Conservation (phyloP, 345 rosid genomes). For the Salix purpurea region DNA sequence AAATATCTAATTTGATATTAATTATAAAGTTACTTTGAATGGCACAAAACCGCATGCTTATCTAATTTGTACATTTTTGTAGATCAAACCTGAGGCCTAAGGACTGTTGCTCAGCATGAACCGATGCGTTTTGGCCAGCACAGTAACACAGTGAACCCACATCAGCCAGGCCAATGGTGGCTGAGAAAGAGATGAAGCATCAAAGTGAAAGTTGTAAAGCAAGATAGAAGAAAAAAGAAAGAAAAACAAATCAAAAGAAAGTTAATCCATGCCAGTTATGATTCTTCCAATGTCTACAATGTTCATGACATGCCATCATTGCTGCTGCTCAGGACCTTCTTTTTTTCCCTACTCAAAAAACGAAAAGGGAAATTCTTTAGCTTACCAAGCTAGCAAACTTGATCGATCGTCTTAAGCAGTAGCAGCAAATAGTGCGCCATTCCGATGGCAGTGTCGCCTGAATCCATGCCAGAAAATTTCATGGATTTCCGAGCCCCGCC, state of each 20-base stretch:
- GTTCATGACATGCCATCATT: conserved; percentile 44
- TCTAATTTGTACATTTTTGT: too few species aligned
- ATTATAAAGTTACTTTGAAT: too few species aligned
- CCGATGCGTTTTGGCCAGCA: too few species aligned
- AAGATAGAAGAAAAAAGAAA: background rate
- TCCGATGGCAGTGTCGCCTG: conserved; percentile 38
- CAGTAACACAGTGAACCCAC: background rate
- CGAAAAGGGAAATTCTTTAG: background rate
- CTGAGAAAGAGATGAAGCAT: background rate
- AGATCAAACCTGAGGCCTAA: too few species aligned
- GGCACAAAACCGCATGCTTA: too few species aligned
- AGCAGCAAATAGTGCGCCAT: background rate
- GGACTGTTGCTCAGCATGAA: too few species aligned
- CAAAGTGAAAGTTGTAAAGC: conserved; percentile 9
- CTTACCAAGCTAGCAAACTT: background rate
- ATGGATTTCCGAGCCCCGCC: conserved; percentile 85
- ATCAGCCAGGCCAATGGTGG: background rate
- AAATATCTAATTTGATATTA: too few species aligned
- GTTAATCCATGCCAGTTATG: conserved; percentile 17
- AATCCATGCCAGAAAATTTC: conserved; percentile 47
- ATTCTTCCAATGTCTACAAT: conserved; percentile 25
- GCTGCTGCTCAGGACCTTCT: conserved; percentile 27
- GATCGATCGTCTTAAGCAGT: background rate
- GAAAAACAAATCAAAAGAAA: conserved; percentile 11
- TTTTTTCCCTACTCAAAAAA: background rate